Evolutionary conservation across 2,329 filamentous ascomycete genomes (phyloP), one percentile per base, ranked within the genome.

Genomic region (Fusarium anguioides): DNA sequence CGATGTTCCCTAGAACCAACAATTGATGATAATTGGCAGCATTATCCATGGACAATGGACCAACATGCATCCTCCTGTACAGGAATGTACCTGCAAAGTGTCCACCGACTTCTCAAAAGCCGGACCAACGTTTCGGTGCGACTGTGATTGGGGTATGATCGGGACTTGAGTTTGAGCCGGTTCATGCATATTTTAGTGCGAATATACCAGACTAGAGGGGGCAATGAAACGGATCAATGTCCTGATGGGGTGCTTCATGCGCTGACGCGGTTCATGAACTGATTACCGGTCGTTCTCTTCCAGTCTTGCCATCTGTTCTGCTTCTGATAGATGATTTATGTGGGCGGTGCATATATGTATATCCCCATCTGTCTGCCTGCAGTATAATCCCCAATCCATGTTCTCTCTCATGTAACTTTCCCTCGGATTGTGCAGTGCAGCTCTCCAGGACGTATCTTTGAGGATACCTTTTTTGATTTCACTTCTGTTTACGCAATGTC

Each of bases 401-500:
- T 12, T 21, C 42, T 31, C 14, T 58, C 23, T 42, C 27, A 14
- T 51, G 20, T 24, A 48, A 27, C 23, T 24, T 62, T 62, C 41
- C 29, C 37, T 24, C 8, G 36, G 44, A 14, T 49, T 44, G 36
- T 36, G 49, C 41, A 42, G 46, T 11, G 4, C 15, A n/a, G 4
- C 36, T 53, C 33, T 50, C 47, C 6, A 14, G 29, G 10, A 7
- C 29, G 14, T 7, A 17, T 31, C 10, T 31, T 41, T 36, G 51
- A 45, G 35, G 17, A 17, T 51, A 45, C 35, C 7, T 7, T 14
- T 17, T 17, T 33, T 8, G 7, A 11, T 8, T 8, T 17, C 31
- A 59, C 29, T 40, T 53, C 42, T 35, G 52, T 55, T 47, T 54
- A 54, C 26, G 23, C 45, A 51, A 71, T 71, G 68, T 40, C 58